A percentile compares a stretch with the other conserved stretches of the same genome.
Conservation (phyloP, 805 yeast species). For the Sungouiozyma intestinalis region DNA sequence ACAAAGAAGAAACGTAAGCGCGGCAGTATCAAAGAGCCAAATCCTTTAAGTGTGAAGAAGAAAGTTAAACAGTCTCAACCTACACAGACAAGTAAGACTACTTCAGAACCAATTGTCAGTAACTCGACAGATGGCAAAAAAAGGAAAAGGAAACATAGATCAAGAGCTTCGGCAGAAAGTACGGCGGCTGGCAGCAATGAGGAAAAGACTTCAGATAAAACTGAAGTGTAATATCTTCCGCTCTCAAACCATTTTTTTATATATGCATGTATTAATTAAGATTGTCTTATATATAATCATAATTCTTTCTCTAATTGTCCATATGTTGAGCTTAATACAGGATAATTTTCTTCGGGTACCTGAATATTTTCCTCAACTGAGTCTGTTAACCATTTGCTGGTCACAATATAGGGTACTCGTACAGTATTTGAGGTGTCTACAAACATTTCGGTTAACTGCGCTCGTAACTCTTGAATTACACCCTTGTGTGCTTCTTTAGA, state of each 20-base stretch:
- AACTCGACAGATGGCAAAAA: constrained; percentile 5
- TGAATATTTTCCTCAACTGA: constrained; percentile 25
- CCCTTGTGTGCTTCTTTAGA: neutral
- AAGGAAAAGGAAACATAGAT: constrained; percentile 18
- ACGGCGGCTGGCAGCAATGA: neutral
- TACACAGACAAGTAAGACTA: neutral
- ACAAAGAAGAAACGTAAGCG: constrained; percentile 40
- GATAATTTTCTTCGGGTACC: constrained; percentile 28
- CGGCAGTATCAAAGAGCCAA: constrained; percentile 69
- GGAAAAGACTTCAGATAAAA: constrained; percentile 1
- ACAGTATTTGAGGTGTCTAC: neutral
- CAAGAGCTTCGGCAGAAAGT: constrained; percentile 3
- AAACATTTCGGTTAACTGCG: neutral
- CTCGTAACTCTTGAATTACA: neutral
- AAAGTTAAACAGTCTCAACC: constrained; percentile 32
- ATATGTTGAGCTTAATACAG: neutral
- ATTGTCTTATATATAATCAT: neutral
- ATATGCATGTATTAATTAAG: neutral
- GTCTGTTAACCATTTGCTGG: constrained; percentile 28
- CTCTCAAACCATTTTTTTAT: neutral
- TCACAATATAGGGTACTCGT: constrained; percentile 28
- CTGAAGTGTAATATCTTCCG: neutral
- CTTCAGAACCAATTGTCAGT: neutral
- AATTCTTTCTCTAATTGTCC: neutral
- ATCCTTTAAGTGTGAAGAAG: constrained; percentile 83